Percentiles rank a stretch among this genome's conserved stretches.
These are phyloP conservation scores for Leccinum rimulosum DNA, from an alignment of 768 basidiomycete genomes.

Conservation along the genomic window DNA sequence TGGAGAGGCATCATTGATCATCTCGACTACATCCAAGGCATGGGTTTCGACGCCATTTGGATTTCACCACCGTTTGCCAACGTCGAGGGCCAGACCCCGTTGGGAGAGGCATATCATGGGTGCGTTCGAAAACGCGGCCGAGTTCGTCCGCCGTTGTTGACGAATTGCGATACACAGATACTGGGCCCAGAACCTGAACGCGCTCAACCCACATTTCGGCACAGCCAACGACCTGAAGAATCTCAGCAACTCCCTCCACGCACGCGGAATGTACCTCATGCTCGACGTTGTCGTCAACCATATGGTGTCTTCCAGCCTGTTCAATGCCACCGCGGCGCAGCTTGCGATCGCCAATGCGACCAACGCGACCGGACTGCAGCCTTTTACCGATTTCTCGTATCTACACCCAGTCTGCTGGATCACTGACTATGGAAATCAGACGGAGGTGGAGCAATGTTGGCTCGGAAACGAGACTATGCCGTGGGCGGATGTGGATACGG, in stretches of 20 bases:
- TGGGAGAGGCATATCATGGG: constrained; percentile 61
- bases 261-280: constrained; percentile 58
- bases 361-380: constrained; percentile 23
- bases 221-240: constrained; percentile 47
- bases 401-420: constrained; percentile 44
- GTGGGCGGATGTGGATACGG: constrained; percentile 59
- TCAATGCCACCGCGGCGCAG: constrained; percentile 24
- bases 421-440: constrained; percentile 44
- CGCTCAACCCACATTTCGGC: constrained; percentile 55
- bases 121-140: constrained; percentile 12
- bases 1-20: constrained; percentile 51
- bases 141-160: background rate
- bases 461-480: constrained; percentile 52
- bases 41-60: constrained; percentile 64
- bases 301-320: constrained; percentile 40
- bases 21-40: constrained; percentile 60
- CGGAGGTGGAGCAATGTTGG: constrained; percentile 56
- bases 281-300: constrained; percentile 65
- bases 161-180: constrained; percentile 33
- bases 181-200: constrained; percentile 48
- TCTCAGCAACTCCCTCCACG: constrained; percentile 46
- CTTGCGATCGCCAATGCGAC: constrained; percentile 16
- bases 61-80: constrained; percentile 54
- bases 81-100: constrained; percentile 44
- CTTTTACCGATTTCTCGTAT: constrained; percentile 35